Evolutionary conservation across 345 rosid genomes (phyloP).

Genomic region (Corchorus capsularis): DNA sequence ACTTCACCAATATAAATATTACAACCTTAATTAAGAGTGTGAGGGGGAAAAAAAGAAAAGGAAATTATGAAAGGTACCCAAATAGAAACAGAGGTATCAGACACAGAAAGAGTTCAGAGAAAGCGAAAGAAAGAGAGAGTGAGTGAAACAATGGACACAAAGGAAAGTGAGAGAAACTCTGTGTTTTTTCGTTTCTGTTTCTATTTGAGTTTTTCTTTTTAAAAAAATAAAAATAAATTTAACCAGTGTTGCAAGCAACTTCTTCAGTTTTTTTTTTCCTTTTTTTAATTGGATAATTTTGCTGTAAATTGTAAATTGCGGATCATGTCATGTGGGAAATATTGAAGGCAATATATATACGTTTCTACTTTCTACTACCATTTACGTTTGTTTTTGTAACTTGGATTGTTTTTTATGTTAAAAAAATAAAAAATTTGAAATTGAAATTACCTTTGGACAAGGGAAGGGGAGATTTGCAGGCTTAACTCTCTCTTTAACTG

Average conservation of each 20-base stretch:
- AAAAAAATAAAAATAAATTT: too few relatives aligned
- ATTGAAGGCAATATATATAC: neutral
- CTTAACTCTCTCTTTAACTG: neutral
- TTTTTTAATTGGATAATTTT: neutral
- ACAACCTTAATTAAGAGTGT: neutral
- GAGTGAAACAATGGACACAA: neutral
- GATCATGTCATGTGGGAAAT: neutral
- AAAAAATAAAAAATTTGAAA: too few relatives aligned
- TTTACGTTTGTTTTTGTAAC: too few relatives aligned
- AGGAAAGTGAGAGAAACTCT: neutral
- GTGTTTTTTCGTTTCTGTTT: neutral
- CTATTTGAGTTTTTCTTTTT: neutral
- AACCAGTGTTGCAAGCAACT: neutral
- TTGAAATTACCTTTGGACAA: neutral
- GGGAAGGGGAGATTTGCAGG: conserved; percentile 3
- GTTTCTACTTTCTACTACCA: too few relatives aligned
- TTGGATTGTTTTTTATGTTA: too few relatives aligned
- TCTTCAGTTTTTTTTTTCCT: neutral
- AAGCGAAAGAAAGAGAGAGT: neutral
- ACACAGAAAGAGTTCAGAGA: conserved; percentile 9
- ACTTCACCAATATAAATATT: neutral
- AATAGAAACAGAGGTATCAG: neutral
- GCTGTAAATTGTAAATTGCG: neutral
- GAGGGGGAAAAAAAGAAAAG: neutral
- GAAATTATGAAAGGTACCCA: neutral